phyloP scores from a whole-genome alignment of 2,329 filamentous ascomycete genomes.

The Cercospora sp. region DNA sequence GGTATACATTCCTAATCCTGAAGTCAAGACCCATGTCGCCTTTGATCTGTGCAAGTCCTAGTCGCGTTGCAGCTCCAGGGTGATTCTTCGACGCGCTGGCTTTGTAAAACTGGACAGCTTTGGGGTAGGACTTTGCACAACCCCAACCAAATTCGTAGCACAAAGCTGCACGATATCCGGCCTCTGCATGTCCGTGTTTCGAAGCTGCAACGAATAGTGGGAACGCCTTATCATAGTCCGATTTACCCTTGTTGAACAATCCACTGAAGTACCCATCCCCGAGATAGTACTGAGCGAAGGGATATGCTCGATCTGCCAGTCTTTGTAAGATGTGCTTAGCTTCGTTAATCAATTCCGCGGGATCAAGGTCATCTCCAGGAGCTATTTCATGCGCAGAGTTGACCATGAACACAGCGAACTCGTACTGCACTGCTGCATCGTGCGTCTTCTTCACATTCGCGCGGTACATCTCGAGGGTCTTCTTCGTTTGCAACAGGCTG shows the following conservation, averaged over 20 bases:
- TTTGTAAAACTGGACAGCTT: conserved; percentile 91
- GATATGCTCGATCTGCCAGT: conserved; percentile 83
- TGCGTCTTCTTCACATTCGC: conserved; percentile 97
- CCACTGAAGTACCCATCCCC: conserved; percentile 93
- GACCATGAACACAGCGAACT: conserved; percentile 93
- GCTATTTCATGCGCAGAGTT: conserved; percentile 78
- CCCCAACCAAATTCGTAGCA: conserved; percentile 99
- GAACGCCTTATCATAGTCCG: conserved; percentile 88
- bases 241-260: conserved; percentile 90
- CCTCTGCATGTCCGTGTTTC: conserved; percentile 96
- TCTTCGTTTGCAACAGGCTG: conserved; percentile 83
- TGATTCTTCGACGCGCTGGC: conserved; percentile 90
- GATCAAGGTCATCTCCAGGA: conserved; percentile 42
- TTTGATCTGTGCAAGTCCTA: conserved; percentile 85
- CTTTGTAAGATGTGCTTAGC: conserved; percentile 86
- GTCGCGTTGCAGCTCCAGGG: conserved; percentile 87
- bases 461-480: conserved; percentile 97
- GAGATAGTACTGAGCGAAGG: conserved; percentile 97
- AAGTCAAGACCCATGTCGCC: conserved; percentile 79
- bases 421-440: conserved; percentile 86
- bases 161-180: conserved; percentile 85
- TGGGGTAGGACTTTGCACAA: conserved; percentile 81
- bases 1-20: conserved; percentile 57
- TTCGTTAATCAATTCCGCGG: conserved; percentile 73
- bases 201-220: conserved; percentile 88